Evolutionary conservation across 768 basidiomycete species (phyloP).

Genomic region (Paxillus ammoniavirescens): DNA sequence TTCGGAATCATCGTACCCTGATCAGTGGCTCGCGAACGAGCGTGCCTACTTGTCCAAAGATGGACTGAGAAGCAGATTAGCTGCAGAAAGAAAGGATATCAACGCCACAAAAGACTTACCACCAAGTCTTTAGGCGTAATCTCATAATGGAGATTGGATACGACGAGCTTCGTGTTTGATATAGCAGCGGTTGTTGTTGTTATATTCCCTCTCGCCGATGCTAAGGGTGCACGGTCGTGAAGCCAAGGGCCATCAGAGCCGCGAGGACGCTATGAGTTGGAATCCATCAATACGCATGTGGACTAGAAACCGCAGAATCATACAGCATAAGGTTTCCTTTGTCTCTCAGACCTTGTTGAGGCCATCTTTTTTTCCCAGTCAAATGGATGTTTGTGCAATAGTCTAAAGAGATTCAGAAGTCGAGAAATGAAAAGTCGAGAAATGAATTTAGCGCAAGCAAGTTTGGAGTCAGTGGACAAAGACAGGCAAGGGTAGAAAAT

Average conservation of each 20-base stretch:
- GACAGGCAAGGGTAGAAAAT: background rate
- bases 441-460: background rate
- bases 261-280: conserved; percentile 50
- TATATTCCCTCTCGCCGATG: conserved; percentile 26
- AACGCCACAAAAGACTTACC: conserved; percentile 47
- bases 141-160: conserved; percentile 91
- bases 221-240: conserved; percentile 69
- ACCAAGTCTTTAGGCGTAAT: conserved; percentile 84
- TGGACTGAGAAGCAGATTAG: conserved; percentile 49
- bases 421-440: too few relatives aligned
- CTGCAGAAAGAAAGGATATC: background rate
- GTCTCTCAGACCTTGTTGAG: conserved; percentile 28
- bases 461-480: background rate
- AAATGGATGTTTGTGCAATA: background rate
- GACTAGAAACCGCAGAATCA: conserved; percentile 5
- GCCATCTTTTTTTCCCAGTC: conserved; percentile 18
- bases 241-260: conserved; percentile 67
- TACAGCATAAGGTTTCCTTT: conserved; percentile 45
- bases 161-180: conserved; percentile 59
- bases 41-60: conserved; percentile 91
- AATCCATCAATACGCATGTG: conserved; percentile 2
- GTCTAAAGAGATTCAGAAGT: background rate
- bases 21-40: conserved; percentile 90
- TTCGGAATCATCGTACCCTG: conserved; percentile 78
- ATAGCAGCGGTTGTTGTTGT: conserved; percentile 26